Percentiles rank a stretch among this genome's conserved stretches.
Conservation (phyloP, 495 filamentous ascomycete species). For the Podospora appendiculata region DNA sequence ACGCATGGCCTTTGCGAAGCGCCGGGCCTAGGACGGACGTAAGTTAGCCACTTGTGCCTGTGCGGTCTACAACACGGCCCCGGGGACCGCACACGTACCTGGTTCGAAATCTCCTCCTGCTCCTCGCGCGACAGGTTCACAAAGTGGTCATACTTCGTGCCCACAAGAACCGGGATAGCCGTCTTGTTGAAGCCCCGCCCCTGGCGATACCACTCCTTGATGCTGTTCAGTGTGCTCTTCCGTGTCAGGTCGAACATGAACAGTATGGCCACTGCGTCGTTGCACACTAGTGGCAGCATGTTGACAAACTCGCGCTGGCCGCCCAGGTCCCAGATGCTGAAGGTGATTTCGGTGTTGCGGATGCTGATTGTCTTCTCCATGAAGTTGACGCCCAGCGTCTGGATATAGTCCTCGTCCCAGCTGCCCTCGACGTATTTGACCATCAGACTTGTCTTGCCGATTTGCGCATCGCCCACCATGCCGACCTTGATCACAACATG, state of each 20-base stretch:
- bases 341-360: constrained; percentile 99
- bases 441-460: constrained; percentile 98
- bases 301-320: constrained; percentile 98
- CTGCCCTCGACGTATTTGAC: constrained; percentile 99
- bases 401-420: constrained; percentile 99
- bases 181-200: constrained; percentile 99
- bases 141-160: constrained; percentile 98
- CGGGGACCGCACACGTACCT: constrained; percentile 42
- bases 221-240: constrained; percentile 96
- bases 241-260: constrained; percentile 99
- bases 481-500: constrained; percentile 98
- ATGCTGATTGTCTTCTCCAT: constrained; percentile 99
- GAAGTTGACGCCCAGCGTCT: constrained; percentile 97
- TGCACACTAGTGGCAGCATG: constrained; percentile 97
- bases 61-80: not conserved
- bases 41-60: no score
- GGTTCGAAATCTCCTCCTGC: constrained; percentile 94
- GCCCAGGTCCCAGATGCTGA: constrained; percentile 98
- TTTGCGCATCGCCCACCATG: constrained; percentile 98
- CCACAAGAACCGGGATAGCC: constrained; percentile 91
- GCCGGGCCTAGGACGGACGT: constrained; percentile 56
- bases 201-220: constrained; percentile 99
- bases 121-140: constrained; percentile 96
- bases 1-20: constrained; percentile 97
- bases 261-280: constrained; percentile 94